Evolutionary conservation across 1,284 basidiomycete genomes (phyloP).

Genomic region (Pseudozyma sp.): DNA sequence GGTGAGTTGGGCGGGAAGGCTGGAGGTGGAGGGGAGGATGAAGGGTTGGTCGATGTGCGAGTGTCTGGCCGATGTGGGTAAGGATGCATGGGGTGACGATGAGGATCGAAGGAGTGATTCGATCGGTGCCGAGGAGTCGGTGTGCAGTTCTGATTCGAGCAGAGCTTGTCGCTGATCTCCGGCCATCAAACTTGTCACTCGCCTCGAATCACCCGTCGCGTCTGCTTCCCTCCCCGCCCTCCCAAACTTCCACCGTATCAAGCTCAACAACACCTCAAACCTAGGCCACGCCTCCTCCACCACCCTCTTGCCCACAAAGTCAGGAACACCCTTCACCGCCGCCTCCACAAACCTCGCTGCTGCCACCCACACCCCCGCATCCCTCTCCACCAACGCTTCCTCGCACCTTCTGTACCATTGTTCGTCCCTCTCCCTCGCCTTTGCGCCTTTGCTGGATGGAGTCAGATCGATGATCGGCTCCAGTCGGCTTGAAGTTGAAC

Average conservation of each 20-base stretch:
- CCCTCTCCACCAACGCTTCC: slow-evolving; percentile 37
- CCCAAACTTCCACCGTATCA: slow-evolving; percentile 33
- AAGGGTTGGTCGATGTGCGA: slow-evolving; percentile 11
- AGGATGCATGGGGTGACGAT: background rate
- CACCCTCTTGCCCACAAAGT: slow-evolving; percentile 54
- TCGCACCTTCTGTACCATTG: slow-evolving; percentile 18
- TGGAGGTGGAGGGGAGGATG: slow-evolving; percentile 25
- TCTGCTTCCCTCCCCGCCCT: background rate
- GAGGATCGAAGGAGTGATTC: slow-evolving; percentile 5
- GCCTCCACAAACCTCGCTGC: slow-evolving; percentile 48
- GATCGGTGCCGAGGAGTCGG: background rate
- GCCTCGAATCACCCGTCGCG: background rate
- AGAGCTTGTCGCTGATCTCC: slow-evolving; percentile 1
- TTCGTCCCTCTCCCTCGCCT: background rate
- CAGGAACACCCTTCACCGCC: slow-evolving; percentile 35
- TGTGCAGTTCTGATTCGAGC: background rate
- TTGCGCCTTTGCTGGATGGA: background rate
- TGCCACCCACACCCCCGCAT: slow-evolving; percentile 55
- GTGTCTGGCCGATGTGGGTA: background rate
- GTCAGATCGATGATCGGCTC: slow-evolving; percentile 31
- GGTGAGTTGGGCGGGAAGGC: slow-evolving; percentile 25
- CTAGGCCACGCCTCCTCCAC: slow-evolving; percentile 63
- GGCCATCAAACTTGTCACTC: background rate
- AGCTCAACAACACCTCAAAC: slow-evolving; percentile 35
- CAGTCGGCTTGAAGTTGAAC: slow-evolving; percentile 2